Percentiles rank a stretch among this genome's conserved stretches.
These are phyloP conservation scores for Rhynchosporium agropyri DNA, from an alignment of 2,329 filamentous ascomycete species.

Conservation along the genomic window DNA sequence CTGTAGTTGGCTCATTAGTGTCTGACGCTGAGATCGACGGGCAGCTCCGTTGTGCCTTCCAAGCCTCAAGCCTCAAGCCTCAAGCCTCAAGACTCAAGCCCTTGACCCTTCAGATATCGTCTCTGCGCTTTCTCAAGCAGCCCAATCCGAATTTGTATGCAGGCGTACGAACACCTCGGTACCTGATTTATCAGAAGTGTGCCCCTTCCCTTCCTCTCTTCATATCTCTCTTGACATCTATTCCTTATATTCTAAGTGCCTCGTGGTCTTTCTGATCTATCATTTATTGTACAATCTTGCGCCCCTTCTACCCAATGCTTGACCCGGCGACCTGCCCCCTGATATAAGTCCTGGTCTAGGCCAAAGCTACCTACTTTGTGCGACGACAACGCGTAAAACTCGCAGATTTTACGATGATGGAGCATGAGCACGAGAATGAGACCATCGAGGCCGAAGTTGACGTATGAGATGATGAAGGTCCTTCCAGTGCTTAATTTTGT, in stretches of 20 bases:
- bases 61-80: conserved; percentile 5
- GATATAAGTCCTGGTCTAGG: neutral
- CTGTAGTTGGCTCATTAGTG: neutral
- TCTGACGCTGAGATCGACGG: conserved; percentile 5
- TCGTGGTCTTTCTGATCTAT: neutral
- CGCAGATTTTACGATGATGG: conserved; percentile 8
- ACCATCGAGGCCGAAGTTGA: conserved; percentile 20
- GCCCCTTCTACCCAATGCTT: neutral
- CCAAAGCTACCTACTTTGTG: conserved; percentile 3
- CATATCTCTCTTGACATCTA: neutral
- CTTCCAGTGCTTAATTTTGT: neutral
- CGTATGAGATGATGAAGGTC: conserved; percentile 4
- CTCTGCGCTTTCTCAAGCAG: neutral
- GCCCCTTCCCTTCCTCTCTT: neutral
- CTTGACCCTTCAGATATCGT: conserved; percentile 7
- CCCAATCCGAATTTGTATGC: conserved; percentile 9
- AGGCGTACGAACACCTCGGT: conserved; percentile 2
- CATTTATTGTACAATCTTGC: neutral
- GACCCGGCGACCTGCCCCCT: conserved; percentile 6
- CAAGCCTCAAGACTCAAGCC: conserved; percentile 5
- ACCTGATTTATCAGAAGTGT: conserved; percentile 8
- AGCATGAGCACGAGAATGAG: conserved; percentile 12
- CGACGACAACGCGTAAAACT: neutral
- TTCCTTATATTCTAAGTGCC: neutral
- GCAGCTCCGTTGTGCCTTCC: neutral